Percentiles rank a stretch among this genome's conserved stretches.
Evolutionary conservation across 1,284 basidiomycete species (phyloP).

Genomic region (Phellopilus nigrolimitatus): DNA sequence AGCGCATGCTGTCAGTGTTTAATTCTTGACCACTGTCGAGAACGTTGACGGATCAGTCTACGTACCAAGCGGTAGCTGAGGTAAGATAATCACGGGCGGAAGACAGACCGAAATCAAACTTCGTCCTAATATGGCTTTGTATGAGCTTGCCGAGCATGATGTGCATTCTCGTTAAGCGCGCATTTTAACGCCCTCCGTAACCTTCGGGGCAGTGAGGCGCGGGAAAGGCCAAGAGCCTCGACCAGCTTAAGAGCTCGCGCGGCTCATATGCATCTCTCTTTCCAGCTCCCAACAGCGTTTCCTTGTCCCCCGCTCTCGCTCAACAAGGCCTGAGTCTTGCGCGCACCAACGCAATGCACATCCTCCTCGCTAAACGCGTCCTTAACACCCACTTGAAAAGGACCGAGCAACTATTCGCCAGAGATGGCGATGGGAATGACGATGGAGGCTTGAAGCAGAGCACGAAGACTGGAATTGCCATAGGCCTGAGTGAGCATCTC

Average conservation of each 20-base stretch:
- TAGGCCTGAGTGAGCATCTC: slow-evolving; percentile 15
- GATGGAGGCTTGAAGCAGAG: slow-evolving; percentile 11
- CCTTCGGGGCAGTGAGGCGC: too few relatives aligned
- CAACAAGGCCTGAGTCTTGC: too few relatives aligned
- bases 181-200: too few relatives aligned
- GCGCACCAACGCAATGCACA: neutral
- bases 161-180: too few relatives aligned
- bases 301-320: neutral
- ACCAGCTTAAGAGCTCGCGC: neutral
- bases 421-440: slow-evolving; percentile 4
- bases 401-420: neutral
- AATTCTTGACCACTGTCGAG: too few relatives aligned
- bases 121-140: too few relatives aligned
- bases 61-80: too few relatives aligned
- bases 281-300: neutral
- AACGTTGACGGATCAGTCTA: too few relatives aligned
- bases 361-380: neutral
- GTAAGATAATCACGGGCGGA: too few relatives aligned
- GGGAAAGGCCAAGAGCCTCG: neutral
- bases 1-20: too few relatives aligned
- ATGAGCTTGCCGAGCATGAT: too few relatives aligned
- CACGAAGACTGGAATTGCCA: slow-evolving; percentile 17
- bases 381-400: neutral
- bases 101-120: too few relatives aligned
- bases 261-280: neutral